Conservation (phyloP, 345 rosid species). For the Syzygium grande region DNA sequence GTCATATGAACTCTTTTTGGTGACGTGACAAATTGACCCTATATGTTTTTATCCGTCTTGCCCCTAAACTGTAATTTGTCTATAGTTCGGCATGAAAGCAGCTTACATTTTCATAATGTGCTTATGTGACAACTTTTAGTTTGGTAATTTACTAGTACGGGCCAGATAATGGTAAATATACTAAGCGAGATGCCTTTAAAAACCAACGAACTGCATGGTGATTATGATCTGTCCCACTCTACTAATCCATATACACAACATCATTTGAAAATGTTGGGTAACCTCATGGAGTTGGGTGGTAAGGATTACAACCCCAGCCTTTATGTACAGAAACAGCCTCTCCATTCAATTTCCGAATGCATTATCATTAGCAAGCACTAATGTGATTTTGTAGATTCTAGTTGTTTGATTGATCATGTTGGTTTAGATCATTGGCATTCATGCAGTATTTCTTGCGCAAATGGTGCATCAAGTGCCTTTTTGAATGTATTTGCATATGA, state of each 20-base stretch:
- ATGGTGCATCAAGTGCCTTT: not conserved
- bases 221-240: not conserved
- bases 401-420: not conserved
- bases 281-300: not conserved
- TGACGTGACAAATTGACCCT: not conserved
- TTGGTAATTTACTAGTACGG: not conserved
- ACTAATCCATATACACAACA: not conserved
- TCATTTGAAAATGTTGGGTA: not conserved
- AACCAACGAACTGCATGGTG: not conserved
- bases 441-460: not conserved
- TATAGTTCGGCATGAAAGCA: not conserved
- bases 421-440: not conserved
- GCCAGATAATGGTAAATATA: not conserved
- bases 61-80: not conserved
- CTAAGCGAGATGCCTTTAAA: not conserved
- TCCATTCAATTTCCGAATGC: not conserved
- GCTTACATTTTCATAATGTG: not conserved
- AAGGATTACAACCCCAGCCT: not conserved
- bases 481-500: too few species aligned
- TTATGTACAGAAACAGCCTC: not conserved
- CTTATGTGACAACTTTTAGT: not conserved
- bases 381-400: not conserved
- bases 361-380: not conserved
- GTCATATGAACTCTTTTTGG: too few species aligned
- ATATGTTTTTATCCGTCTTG: not conserved